These are phyloP conservation scores for Saccharomyces hybrid DNA, from an alignment of 1,139 yeast genomes.

Conservation along the genomic window DNA sequence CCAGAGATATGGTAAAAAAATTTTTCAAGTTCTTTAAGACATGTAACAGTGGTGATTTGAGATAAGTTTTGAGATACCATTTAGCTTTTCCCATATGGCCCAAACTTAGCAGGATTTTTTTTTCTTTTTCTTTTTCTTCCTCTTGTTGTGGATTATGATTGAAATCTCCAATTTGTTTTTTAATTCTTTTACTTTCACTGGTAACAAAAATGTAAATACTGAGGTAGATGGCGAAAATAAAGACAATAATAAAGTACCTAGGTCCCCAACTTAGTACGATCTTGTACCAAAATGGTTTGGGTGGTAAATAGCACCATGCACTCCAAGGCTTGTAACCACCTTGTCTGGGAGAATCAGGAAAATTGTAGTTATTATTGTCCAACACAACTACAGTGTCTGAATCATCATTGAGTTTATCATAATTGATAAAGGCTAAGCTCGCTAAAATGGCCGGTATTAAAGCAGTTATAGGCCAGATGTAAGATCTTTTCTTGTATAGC, in stretches of 20 bases:
- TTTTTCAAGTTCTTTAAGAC: constrained; percentile 6
- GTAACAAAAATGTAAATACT: constrained; percentile 70
- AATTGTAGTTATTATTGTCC: constrained; percentile 22
- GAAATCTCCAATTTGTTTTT: constrained; percentile 28
- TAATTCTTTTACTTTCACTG: constrained; percentile 50
- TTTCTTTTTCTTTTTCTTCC: constrained; percentile 3
- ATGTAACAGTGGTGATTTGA: constrained; percentile 11
- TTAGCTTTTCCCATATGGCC: constrained; percentile 4
- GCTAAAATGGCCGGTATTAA: constrained; percentile 64
- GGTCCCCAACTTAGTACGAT: constrained; percentile 78
- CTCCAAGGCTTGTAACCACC: constrained; percentile 58
- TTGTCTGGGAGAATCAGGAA: constrained; percentile 21
- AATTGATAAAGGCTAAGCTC: constrained; percentile 58
- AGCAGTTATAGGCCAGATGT: constrained; percentile 53
- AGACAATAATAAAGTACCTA: constrained; percentile 57
- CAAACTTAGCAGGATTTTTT: constrained; percentile 11
- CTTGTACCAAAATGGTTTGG: constrained; percentile 66
- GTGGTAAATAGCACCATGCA: constrained; percentile 79
- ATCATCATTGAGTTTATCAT: constrained; percentile 13
- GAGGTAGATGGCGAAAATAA: constrained; percentile 59
- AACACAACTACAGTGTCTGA: constrained; percentile 18
- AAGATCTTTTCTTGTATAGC: constrained; percentile 50
- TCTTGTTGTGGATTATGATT: constrained; percentile 7
- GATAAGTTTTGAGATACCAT: not conserved
- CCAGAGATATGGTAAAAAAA: constrained; percentile 14